phyloP scores from a whole-genome alignment of 148 eudicot species.

The Camellia sinensis region DNA sequence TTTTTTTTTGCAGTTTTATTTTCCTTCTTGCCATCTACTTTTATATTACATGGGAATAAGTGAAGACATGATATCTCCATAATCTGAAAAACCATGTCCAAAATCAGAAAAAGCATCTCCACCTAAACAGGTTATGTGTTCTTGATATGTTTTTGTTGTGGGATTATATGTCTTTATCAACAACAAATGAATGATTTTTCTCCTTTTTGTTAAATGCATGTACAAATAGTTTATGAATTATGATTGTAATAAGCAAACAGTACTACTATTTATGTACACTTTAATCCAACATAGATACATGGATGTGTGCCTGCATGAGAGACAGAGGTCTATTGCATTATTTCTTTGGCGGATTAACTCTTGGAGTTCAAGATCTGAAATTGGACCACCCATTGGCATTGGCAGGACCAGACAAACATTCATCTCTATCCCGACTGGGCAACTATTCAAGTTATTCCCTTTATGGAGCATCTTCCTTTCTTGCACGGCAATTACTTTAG shows the following conservation, averaged over 20 bases:
- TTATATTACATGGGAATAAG: no score
- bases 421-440: conserved; percentile 61
- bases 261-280: not conserved
- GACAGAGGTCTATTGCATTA: not conserved
- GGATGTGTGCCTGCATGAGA: no score
- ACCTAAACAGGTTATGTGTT: conserved; percentile 38
- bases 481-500: not conserved
- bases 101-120: conserved; percentile 37
- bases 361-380: conserved; percentile 7
- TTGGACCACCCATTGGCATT: conserved; percentile 13
- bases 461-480: not conserved
- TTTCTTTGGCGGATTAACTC: not conserved
- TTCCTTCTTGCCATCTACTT: no score
- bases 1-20: no score
- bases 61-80: no score
- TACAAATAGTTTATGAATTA: not conserved
- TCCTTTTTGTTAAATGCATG: not conserved
- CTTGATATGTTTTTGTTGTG: not conserved
- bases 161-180: not conserved
- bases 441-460: conserved; percentile 45
- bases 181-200: not conserved
- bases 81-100: no score
- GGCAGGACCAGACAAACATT: conserved; percentile 44
- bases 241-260: not conserved
- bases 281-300: not conserved